Evolutionary conservation across 2,329 filamentous ascomycete species (phyloP).

Genomic region (Phialophora tarda): DNA sequence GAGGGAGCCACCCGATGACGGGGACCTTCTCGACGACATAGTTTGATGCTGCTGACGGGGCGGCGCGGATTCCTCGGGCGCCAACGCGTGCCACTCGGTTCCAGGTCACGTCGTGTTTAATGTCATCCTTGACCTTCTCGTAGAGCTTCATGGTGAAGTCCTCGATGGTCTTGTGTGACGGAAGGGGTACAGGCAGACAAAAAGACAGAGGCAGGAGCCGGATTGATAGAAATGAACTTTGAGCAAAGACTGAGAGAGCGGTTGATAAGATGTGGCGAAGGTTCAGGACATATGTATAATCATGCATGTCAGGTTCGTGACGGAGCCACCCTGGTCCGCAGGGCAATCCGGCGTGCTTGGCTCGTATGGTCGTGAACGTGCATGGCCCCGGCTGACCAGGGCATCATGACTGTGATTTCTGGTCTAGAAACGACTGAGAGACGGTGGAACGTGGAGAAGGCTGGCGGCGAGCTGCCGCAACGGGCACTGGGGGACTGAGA

Average conservation of each 20-base stretch:
- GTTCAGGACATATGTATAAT: slow-evolving; percentile 20
- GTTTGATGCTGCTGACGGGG: slow-evolving; percentile 60
- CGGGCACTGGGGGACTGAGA: neutral
- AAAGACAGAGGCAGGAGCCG: neutral
- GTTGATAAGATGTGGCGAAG: slow-evolving; percentile 15
- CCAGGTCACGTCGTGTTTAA: slow-evolving; percentile 38
- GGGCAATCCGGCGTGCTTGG: neutral
- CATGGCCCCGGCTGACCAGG: slow-evolving; percentile 1
- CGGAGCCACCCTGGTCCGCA: neutral
- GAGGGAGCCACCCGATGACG: slow-evolving; percentile 67
- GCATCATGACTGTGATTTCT: neutral
- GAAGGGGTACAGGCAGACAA: too few relatives aligned
- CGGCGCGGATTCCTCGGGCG: slow-evolving; percentile 44
- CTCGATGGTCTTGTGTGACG: slow-evolving; percentile 1
- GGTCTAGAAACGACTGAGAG: slow-evolving; percentile 8
- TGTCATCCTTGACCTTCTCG: slow-evolving; percentile 33
- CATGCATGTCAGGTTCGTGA: slow-evolving; percentile 13
- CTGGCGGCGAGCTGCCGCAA: slow-evolving; percentile 17
- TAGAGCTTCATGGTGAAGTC: slow-evolving; percentile 32
- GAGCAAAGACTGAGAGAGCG: slow-evolving; percentile 6
- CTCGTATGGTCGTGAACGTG: slow-evolving; percentile 7
- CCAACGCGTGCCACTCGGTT: slow-evolving; percentile 33
- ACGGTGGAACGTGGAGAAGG: slow-evolving; percentile 14
- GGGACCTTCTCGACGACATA: slow-evolving; percentile 67
- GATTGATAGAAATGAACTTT: neutral